Evolutionary conservation across 2,329 filamentous ascomycete genomes (phyloP), one percentile per base, ranked within the genome.

Genomic region (Neopestalotiopsis rosae): DNA sequence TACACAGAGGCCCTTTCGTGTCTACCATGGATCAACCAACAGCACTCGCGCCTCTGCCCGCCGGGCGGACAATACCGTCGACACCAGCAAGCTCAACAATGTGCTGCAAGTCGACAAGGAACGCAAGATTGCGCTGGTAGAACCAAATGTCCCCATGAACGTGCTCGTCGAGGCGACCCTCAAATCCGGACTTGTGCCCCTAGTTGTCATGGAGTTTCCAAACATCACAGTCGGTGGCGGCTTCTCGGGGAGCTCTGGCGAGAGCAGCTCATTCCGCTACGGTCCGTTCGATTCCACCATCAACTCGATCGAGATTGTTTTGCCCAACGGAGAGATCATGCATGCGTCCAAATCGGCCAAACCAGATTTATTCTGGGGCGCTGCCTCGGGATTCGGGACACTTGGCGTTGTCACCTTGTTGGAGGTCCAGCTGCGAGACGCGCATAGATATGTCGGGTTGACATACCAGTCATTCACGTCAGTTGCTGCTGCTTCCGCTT

Each of bases 21-120:
- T 94, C 76, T 92, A 90, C 74, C 92, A 94, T 80, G 92, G 92
- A 70, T 90, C 91, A 0, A 94, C 92, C 32, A 94, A 93, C 81
- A 93, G 89, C 79, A 94, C 92, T 49, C 89, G 92, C 7, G 85
- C 86, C 32, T 84, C 85, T 7, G 80, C 82, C 24, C 84, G 84
- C 38, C 79, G 79, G 61, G 76, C 79, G 13, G 84, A 85, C 76
- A 88, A 87, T 73, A 87, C 89, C 10, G 84, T 95, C 67, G 91
- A 94, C 77, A 94, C 91, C 49, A 91, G 89, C 78, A 75, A 77
- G 4, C 85, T 95, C 10, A 85, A 83, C 71, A 85, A 88, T 77
- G 87, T 95, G 17, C 81, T 95, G 10, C 79, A 83, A 9, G 81
- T 95, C 61, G 86, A 94, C 75, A 77, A 73, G 0, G 73, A 79